Base-by-base conservation (phyloP, 2,329 filamentous ascomycete species). In the Blastomyces parvus region DNA sequence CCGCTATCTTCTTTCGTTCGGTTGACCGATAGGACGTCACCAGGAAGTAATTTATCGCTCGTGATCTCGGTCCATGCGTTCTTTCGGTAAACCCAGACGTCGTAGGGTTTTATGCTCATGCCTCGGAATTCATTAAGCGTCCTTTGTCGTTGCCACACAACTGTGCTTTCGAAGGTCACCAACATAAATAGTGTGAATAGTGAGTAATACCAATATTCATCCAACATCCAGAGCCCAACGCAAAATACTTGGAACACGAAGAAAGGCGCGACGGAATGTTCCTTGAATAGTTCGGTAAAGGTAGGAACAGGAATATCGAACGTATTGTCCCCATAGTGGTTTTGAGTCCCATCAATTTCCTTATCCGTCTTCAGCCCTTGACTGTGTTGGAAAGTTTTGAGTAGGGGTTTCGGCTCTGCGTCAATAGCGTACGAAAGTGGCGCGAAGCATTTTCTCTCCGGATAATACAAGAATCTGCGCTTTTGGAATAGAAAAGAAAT, bases 171-270 rank as follows among this genome's bases (percentile, higher is more conserved):
- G 70, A 99, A 99, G 64, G 86, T 88, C 69, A 99, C 91, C 63
- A 99, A 85, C 95, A 99, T 99, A 80, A 97, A 92, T 27, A 99
- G 86, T 0, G 95, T 99, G 78, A 99, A 99, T 25, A 99, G 85
- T 66, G 94, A 97, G 80, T 99, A 99, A 81, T 99, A 99, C 94
- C 95, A 99, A 79, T 97, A 99, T 78, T 99, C 95, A 73, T 99
- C 94, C 73, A 99, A 81, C 87, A 97, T 90, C 94, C 94, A 99
- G 65, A 99, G 81, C 19, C 94, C 95, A 64, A 99, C 94, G 71
- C 95, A 99, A 81, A 99, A 99, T 66, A 99, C 83, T 81, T 99
- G 94, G 80, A 99, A 99, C 67, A 99, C 92, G 78, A 99, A 99
- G 82, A 99, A 99, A 5, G 94, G 94, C 27, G 95, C 95, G 27